Evolutionary conservation across 192 early-diverging fungal species (phyloP), one percentile per base, ranked within the genome.

Genomic region (Paraglomus occultum): DNA sequence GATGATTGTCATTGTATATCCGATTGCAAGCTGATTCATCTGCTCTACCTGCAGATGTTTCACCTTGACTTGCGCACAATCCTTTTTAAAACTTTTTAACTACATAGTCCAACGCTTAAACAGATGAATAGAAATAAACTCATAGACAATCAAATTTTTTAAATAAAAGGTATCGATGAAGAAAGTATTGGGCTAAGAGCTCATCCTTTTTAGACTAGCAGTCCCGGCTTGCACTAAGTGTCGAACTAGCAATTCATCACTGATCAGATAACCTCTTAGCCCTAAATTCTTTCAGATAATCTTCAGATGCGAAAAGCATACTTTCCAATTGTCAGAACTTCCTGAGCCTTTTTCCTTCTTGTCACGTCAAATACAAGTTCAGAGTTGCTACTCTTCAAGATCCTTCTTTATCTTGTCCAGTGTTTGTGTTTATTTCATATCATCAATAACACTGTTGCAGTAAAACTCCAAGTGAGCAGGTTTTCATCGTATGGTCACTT

Each of bases 211-310:
- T n/a, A 60, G 58, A 60, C 58, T 15, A 10, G 31, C 8, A 61
- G 59, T 61, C 59, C 59, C 59, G 46, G 59, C 42, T 61, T 61
- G 59, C 59, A 44, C 59, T 61, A 61, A 61, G 59, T 39, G 42
- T 61, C 59, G 42, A 61, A 40, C 59, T n/a, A 5, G 9, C 10
- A 61, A 18, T 61, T 61, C 59, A 61, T 61, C 8, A 61, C 59
- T 61, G 59, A 8, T 10, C 20, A 54, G 20, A n/a, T n/a, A n/a
- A n/a, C n/a, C n/a, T n/a, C n/a, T n/a, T n/a, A n/a, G n/a, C n/a
- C n/a, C n/a, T n/a, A n/a, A n/a, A n/a, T n/a, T n/a, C n/a, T n/a
- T n/a, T n/a, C n/a, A n/a, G n/a, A n/a, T n/a, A n/a, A n/a, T n/a
- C n/a, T n/a, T n/a, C n/a, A n/a, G n/a, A n/a, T n/a, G n/a, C n/a